A percentile compares a stretch with the other conserved stretches of the same genome.
These are phyloP conservation scores for Camelina hispida DNA, from an alignment of 345 rosid genomes.

Conservation along the genomic window DNA sequence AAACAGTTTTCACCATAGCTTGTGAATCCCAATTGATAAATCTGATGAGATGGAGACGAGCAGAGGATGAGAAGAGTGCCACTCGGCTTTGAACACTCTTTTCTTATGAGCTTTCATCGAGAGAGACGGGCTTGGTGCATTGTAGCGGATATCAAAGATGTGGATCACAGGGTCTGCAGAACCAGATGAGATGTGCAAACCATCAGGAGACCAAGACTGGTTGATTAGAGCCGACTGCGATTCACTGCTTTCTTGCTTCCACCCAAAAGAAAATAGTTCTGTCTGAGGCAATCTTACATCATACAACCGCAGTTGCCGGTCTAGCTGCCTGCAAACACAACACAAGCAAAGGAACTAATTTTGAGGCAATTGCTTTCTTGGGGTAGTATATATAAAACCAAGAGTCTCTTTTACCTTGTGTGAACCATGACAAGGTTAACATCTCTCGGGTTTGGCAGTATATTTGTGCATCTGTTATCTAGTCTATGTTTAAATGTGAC, in stretches of 20 bases:
- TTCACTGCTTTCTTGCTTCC: slow-evolving; percentile 50
- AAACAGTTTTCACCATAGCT: slow-evolving; percentile 34
- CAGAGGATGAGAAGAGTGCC: slow-evolving; percentile 42
- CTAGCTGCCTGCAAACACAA: slow-evolving; percentile 41
- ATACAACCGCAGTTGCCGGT: slow-evolving; percentile 43
- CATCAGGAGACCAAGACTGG: slow-evolving; percentile 50
- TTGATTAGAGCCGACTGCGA: slow-evolving; percentile 43
- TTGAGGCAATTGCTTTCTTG: slow-evolving; percentile 7
- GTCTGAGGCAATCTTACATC: slow-evolving; percentile 47
- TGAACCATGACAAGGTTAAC: slow-evolving; percentile 46
- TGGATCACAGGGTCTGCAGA: slow-evolving; percentile 48
- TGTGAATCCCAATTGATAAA: slow-evolving; percentile 44
- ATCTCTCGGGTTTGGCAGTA: slow-evolving; percentile 44
- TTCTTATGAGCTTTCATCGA: slow-evolving; percentile 44
- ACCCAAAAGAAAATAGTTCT: slow-evolving; percentile 45
- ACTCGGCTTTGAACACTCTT: slow-evolving; percentile 48
- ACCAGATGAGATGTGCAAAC: slow-evolving; percentile 45
- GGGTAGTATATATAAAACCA: not conserved
- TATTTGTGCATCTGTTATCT: slow-evolving; percentile 45
- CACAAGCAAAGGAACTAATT: slow-evolving; percentile 4
- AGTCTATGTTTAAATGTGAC: slow-evolving; percentile 38
- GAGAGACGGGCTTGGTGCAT: slow-evolving; percentile 35
- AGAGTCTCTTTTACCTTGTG: slow-evolving; percentile 38
- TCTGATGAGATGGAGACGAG: slow-evolving; percentile 48
- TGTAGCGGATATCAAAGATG: slow-evolving; percentile 46